These are phyloP conservation scores for Cadophora luteo-olivacea DNA, from an alignment of 2,329 filamentous ascomycete species.

Conservation along the genomic window DNA sequence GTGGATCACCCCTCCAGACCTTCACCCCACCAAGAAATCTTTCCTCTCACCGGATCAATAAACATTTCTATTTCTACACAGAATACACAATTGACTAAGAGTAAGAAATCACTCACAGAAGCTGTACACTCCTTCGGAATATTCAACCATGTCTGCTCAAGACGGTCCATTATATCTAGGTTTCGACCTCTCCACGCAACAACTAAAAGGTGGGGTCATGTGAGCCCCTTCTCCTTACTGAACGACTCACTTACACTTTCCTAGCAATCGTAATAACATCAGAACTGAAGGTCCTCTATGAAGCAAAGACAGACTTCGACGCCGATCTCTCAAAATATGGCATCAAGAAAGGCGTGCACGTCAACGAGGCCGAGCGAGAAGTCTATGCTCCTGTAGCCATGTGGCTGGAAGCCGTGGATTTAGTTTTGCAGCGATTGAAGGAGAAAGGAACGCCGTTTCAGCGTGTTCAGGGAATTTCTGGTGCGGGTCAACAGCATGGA, in stretches of 20 bases:
- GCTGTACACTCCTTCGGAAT: neutral
- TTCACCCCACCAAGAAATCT: slow-evolving; percentile 22
- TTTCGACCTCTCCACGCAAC: slow-evolving; percentile 95
- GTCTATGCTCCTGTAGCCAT: slow-evolving; percentile 92
- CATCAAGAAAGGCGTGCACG: slow-evolving; percentile 86
- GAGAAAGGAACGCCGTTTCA: slow-evolving; percentile 74
- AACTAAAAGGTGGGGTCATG: slow-evolving; percentile 76
- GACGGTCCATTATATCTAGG: slow-evolving; percentile 79
- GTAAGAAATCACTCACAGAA: neutral
- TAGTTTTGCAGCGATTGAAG: slow-evolving; percentile 77
- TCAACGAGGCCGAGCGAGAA: slow-evolving; percentile 82
- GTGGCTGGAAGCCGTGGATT: slow-evolving; percentile 92
- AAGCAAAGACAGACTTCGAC: slow-evolving; percentile 96
- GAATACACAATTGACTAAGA: neutral
- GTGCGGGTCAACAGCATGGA: slow-evolving; percentile 95
- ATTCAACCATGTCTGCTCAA: slow-evolving; percentile 46
- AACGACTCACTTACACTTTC: slow-evolving; percentile 31
- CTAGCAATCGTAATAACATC: slow-evolving; percentile 83
- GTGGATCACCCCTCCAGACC: slow-evolving; percentile 14
- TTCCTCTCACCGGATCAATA: slow-evolving; percentile 14
- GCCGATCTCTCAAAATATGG: slow-evolving; percentile 79
- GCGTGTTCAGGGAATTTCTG: slow-evolving; percentile 81
- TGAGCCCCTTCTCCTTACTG: slow-evolving; percentile 20
- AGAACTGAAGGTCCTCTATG: slow-evolving; percentile 77
- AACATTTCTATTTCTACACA: slow-evolving; percentile 4